Base-by-base conservation (phyloP, 805 yeast species). In the Blastobotrys americana region DNA sequence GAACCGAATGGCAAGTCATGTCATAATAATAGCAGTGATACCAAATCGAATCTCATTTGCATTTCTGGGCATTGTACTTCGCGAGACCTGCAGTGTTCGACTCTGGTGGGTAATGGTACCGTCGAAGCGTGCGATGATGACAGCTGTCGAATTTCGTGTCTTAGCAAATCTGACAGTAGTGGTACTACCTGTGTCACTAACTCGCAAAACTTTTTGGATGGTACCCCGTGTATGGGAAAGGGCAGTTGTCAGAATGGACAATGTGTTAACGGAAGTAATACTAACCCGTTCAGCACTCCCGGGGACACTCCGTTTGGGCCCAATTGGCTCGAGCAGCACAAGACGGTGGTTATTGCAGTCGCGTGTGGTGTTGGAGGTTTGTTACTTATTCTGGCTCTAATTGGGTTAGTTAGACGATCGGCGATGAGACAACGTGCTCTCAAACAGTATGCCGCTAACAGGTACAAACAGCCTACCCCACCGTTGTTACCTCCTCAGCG, bases 21-120 rank as follows among this genome's bases (percentile, higher is more conserved):
- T 37, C 39, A 37, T 5, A 49, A 49, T 34, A 33, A 41, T 20
- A 42, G 48, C 9, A 21, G 43, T 15, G 27, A 42, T 3, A 47
- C 39, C 19, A 25, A 41, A 9, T 38, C 42, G 3, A 51, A 42
- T 27, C 51, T 55, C 47, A 41, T 41, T 22, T 61, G 66, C 43
- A 55, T 56, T 23, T 55, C 66, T 19, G 68, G 68, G 18, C 60
- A 52, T 27, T 64, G 68, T 48, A 59, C 66, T 3, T 60, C 65
- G 13, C 54, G 68, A 21, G 65, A 64, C 45, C 47, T 51, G 37
- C 68, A 64, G 48, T 64, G 68, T 42, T 46, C 47, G 18, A 52
- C 58, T 3, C 45, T 60, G 8, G 46, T 63, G 51, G 57, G 56
- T 4, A 51, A 53, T 45, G 39, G 45, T 37, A 48, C 61, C 10